These are phyloP conservation scores for Ophiostoma ulmi DNA, from an alignment of 2,329 filamentous ascomycete genomes.

Conservation along the genomic window DNA sequence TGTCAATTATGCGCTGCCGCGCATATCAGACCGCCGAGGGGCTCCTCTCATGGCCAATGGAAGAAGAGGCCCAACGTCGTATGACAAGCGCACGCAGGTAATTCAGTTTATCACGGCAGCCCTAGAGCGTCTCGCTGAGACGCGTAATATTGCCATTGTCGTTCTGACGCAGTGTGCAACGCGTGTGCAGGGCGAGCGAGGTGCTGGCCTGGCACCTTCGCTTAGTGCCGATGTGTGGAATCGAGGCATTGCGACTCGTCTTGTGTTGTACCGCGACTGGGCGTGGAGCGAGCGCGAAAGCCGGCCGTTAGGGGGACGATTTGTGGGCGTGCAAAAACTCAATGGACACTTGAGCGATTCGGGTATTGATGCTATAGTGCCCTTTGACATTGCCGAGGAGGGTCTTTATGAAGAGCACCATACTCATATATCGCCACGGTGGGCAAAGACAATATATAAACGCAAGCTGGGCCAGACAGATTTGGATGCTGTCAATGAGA, in stretches of 20 bases:
- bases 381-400: constrained; percentile 48
- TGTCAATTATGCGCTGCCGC: constrained; percentile 71
- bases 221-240: constrained; percentile 78
- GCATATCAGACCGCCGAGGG: constrained; percentile 34
- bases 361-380: constrained; percentile 42
- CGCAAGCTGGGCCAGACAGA: constrained; percentile 58
- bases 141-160: constrained; percentile 67
- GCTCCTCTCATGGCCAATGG: constrained; percentile 26
- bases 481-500: constrained; percentile 49
- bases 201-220: constrained; percentile 67
- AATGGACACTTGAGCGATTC: constrained; percentile 47
- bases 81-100: constrained; percentile 38
- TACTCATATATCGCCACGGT: constrained; percentile 29
- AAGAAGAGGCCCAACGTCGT: constrained; percentile 17
- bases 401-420: constrained; percentile 40
- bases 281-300: constrained; percentile 40
- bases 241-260: constrained; percentile 63
- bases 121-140: constrained; percentile 69
- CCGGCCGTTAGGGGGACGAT: constrained; percentile 46
- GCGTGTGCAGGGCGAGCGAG: constrained; percentile 61
- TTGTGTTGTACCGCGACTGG: constrained; percentile 78
- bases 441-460: constrained; percentile 46
- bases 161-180: constrained; percentile 76
- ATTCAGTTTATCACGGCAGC: constrained; percentile 62
- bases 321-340: constrained; percentile 61